Conservation (phyloP, 176 grass and related monocot species). For the Carex myosuroides region DNA sequence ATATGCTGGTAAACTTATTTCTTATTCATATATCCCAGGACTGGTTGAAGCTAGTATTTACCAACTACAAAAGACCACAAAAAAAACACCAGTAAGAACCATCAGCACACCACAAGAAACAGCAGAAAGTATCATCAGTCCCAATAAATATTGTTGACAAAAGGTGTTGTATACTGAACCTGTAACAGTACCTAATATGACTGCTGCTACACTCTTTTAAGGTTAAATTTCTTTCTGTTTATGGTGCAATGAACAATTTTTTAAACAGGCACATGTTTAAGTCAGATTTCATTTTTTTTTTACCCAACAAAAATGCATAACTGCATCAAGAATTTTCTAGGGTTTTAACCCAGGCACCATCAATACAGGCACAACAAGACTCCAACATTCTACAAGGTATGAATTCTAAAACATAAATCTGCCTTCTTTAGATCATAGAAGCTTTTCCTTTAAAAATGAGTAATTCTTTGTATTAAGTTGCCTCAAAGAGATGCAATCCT, state of each 20-base stretch:
- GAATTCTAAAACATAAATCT: background rate
- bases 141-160: background rate
- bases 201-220: background rate
- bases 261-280: background rate
- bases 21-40: background rate
- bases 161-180: background rate
- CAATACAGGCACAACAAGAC: background rate
- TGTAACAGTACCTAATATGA: background rate
- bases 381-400: constrained; percentile 3
- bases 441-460: background rate
- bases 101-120: background rate
- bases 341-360: background rate
- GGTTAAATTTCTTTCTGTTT: background rate
- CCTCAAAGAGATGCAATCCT: background rate
- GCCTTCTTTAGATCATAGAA: background rate
- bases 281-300: background rate
- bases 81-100: background rate
- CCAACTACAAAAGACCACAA: background rate
- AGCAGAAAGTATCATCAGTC: background rate
- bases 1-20: background rate
- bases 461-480: background rate
- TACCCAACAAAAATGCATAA: background rate
- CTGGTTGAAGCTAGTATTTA: background rate
- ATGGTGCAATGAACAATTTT: background rate
- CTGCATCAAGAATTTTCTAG: background rate